Percentiles rank a stretch among this genome's conserved stretches.
These are phyloP conservation scores for Globisporangium emineosum DNA, from an alignment of 352 stramenopile genomes.

Conservation along the genomic window DNA sequence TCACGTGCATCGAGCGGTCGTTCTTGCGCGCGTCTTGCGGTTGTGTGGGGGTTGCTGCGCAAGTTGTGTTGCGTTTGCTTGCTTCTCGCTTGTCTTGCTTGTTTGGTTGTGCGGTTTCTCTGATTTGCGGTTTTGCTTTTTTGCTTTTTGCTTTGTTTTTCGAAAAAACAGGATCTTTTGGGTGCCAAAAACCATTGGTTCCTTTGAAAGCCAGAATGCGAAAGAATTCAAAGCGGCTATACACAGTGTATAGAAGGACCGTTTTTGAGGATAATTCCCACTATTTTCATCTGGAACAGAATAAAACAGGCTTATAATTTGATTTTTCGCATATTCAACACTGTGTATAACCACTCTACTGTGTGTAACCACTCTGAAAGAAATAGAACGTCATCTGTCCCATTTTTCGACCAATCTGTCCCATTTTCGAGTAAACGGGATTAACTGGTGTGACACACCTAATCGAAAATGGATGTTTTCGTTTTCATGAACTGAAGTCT, in stretches of 20 bases:
- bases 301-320: no score
- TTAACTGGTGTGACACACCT: not conserved
- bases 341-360: no score
- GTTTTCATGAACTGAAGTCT: not conserved
- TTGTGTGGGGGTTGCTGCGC: not conserved
- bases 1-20: conserved; percentile 49
- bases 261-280: no score
- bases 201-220: not conserved
- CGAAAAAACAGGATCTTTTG: not conserved
- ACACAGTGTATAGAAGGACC: no score
- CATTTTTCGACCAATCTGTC: no score
- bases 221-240: no score
- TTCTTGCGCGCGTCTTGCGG: not conserved
- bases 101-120: not conserved
- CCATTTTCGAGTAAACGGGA: not conserved
- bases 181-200: not conserved
- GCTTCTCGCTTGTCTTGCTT: not conserved
- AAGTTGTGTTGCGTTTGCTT: not conserved
- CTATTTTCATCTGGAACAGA: no score
- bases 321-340: no score
- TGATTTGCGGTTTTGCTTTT: conserved; percentile 6
- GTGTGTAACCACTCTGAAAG: no score
- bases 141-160: conserved; percentile 4
- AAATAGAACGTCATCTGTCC: not conserved
- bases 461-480: conserved; percentile 5